Conservation (phyloP, 768 basidiomycete species). For the Artomyces pyxidatus region DNA sequence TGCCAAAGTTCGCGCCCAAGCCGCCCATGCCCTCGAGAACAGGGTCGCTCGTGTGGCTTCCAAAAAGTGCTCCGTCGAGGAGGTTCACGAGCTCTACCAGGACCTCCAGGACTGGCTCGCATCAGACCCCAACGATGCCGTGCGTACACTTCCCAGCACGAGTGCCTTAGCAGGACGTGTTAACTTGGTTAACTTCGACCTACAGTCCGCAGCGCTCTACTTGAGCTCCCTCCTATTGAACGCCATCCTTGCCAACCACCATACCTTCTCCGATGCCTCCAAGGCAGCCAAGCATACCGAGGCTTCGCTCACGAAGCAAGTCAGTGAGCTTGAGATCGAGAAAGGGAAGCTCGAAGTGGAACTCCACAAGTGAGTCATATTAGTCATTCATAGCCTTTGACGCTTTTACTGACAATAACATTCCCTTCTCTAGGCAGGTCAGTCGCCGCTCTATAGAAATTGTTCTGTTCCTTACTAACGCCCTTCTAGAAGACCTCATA, state of each 20-base stretch:
- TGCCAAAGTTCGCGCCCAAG: slow-evolving; percentile 29
- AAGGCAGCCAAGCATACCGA: slow-evolving; percentile 60
- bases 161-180: not conserved
- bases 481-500: slow-evolving; percentile 12
- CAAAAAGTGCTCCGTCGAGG: slow-evolving; percentile 84
- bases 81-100: slow-evolving; percentile 68
- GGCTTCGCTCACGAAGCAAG: slow-evolving; percentile 49
- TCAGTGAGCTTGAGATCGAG: slow-evolving; percentile 55
- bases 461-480: slow-evolving; percentile 6
- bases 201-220: slow-evolving; percentile 56
- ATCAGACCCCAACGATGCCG: slow-evolving; percentile 54
- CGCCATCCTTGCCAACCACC: slow-evolving; percentile 77
- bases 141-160: slow-evolving; percentile 28
- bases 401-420: not conserved
- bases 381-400: slow-evolving; percentile 2
- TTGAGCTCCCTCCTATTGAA: slow-evolving; percentile 73
- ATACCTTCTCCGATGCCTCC: slow-evolving; percentile 70
- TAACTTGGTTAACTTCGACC: slow-evolving; percentile 5
- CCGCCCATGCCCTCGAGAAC: slow-evolving; percentile 65
- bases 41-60: slow-evolving; percentile 72
- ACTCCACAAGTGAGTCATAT: slow-evolving; percentile 53
- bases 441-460: too few species aligned
- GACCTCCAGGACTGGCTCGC: slow-evolving; percentile 74
- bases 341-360: slow-evolving; percentile 60
- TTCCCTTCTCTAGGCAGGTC: slow-evolving; percentile 10